Base-by-base conservation (phyloP, 257 asterid species). In the Fraxinus cuspidata region DNA sequence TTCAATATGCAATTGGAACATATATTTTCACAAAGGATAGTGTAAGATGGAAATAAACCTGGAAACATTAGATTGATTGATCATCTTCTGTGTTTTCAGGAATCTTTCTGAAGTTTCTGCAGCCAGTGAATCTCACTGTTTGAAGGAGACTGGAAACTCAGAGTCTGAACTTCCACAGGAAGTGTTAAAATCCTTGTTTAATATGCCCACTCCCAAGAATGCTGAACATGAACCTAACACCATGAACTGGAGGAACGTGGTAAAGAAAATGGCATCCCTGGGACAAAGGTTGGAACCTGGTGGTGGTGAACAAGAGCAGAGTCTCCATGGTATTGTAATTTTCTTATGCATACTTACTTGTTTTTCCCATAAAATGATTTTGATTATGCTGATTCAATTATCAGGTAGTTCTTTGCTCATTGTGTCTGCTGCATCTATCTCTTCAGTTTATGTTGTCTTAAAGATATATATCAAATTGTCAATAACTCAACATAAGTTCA, bases 241-340 rank as follows among this genome's bases (percentile, higher is more conserved):
- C 76, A 87, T 96, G 98, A 92, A 96, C 84, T 96, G 99, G 99
- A 96, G 90, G 85, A 92, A 87, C 53, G 84, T 96, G 13, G 97
- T 89, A 29, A 92, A 90, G 85, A 85, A 96, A 93, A 74, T 96
- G 88, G 47, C 89, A 51, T 88, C 97, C 69, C 85, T 88, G 80
- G 91, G 97, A 73, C 94, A 79, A 72, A 90, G 84, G 70, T 73
- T 56, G 80, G 90, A 87, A 66, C 84, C 90, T 79, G 83, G 38
- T 73, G 86, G 74, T 35, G 77, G 72, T 79, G 87, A 81, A 77
- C 66, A 75, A 65, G 80, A 21, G 68, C 84, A 78, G 80, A 81
- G 74, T 73, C 75, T 76, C 66, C 68, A 83, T 72, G 98, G 98
- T 95, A 90, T 70, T 70, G 80, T 44, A 51, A 58, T 27, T 35